These are phyloP conservation scores for Sugiyamaella valdiviana DNA, from an alignment of 805 yeast genomes.

Conservation along the genomic window DNA sequence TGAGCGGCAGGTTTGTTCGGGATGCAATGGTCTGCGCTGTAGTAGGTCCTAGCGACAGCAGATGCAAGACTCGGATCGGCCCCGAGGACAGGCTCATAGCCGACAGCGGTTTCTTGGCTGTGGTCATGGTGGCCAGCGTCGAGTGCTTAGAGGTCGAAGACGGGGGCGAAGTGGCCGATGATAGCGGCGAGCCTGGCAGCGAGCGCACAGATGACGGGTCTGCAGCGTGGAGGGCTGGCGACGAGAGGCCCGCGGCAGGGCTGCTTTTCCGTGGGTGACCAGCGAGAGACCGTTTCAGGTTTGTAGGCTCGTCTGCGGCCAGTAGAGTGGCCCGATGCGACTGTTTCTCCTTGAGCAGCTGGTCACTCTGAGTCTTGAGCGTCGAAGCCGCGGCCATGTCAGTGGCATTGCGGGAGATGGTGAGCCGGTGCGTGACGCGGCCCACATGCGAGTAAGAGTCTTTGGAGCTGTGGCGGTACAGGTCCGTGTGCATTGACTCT, in stretches of 20 bases:
- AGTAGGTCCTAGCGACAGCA: slow-evolving; percentile 46
- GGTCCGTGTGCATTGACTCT: slow-evolving; percentile 20
- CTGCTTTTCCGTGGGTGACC: background rate
- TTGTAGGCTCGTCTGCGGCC: background rate
- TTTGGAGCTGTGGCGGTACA: slow-evolving; percentile 10
- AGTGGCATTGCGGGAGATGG: slow-evolving; percentile 15
- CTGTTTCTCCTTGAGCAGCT: slow-evolving; percentile 19
- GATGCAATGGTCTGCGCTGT: slow-evolving; percentile 30
- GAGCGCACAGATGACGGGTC: background rate
- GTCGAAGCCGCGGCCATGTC: slow-evolving; percentile 10
- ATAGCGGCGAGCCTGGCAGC: background rate
- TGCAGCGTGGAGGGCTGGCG: background rate
- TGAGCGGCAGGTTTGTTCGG: slow-evolving; percentile 26
- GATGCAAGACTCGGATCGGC: slow-evolving; percentile 37
- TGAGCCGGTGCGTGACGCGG: slow-evolving; percentile 20
- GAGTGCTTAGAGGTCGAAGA: slow-evolving; percentile 2
- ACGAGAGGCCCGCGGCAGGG: background rate
- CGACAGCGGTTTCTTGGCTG: slow-evolving; percentile 19
- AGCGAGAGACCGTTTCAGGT: background rate
- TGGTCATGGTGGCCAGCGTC: slow-evolving; percentile 8
- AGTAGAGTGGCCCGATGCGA: slow-evolving; percentile 21
- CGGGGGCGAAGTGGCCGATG: slow-evolving; percentile 1
- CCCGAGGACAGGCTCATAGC: slow-evolving; percentile 22
- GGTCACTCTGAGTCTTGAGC: slow-evolving; percentile 20
- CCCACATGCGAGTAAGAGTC: slow-evolving; percentile 14